Percentiles rank a stretch among this genome's conserved stretches.
Evolutionary conservation across 805 yeast genomes (phyloP).

Genomic region (Saturnispora bothae): DNA sequence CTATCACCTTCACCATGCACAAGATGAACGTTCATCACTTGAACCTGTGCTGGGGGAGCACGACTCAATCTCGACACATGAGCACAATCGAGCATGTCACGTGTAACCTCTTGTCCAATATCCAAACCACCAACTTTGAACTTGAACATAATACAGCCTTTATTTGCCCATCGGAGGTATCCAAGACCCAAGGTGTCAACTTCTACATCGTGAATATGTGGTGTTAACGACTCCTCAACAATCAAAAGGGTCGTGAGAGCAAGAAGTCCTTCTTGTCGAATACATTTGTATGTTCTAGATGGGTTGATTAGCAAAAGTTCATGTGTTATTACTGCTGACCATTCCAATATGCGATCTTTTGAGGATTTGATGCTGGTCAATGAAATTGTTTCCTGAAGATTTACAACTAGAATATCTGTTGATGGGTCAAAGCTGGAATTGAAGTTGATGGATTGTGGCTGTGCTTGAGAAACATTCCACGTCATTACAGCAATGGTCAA

Average conservation of each 20-base stretch:
- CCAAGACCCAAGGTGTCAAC: slow-evolving; percentile 39
- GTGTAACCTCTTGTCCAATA: slow-evolving; percentile 1
- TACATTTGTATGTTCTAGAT: slow-evolving; percentile 22
- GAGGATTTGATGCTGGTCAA: slow-evolving; percentile 34
- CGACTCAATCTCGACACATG: slow-evolving; percentile 2
- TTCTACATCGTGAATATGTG: slow-evolving; percentile 31
- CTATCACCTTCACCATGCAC: slow-evolving; percentile 35
- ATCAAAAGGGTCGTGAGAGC: slow-evolving; percentile 42
- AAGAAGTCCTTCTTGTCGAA: slow-evolving; percentile 38
- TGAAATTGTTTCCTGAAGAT: slow-evolving; percentile 43
- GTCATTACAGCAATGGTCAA: slow-evolving; percentile 18
- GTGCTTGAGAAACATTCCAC: slow-evolving; percentile 30
- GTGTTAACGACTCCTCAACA: slow-evolving; percentile 19
- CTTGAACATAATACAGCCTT: slow-evolving; percentile 43
- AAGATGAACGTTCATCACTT: slow-evolving; percentile 42
- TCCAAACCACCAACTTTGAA: slow-evolving; percentile 29
- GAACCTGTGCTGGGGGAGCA: slow-evolving; percentile 25
- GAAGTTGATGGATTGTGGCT: slow-evolving; percentile 9
- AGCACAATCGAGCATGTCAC: not conserved
- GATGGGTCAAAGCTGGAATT: not conserved
- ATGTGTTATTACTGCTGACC: slow-evolving; percentile 23
- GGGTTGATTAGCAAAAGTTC: slow-evolving; percentile 16
- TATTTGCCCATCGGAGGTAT: slow-evolving; percentile 48
- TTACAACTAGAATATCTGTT: slow-evolving; percentile 31
- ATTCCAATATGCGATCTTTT: slow-evolving; percentile 23